Conservation (phyloP, 495 filamentous ascomycete genomes). For the Penicillium cinerascens region DNA sequence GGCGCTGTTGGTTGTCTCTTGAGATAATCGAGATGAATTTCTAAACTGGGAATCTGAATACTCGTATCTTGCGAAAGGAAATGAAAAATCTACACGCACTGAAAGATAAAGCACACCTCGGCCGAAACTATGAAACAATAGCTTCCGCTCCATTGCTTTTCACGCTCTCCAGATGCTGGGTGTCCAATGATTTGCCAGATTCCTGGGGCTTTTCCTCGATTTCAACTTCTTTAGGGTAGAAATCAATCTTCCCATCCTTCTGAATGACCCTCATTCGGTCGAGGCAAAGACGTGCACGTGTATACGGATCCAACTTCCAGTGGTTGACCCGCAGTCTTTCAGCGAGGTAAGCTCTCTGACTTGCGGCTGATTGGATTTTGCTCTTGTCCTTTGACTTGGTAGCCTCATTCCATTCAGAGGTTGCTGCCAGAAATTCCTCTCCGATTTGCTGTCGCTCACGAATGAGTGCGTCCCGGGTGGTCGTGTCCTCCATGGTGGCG, state of each 20-base stretch:
- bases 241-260: conserved; percentile 59
- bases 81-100: not conserved
- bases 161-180: conserved; percentile 30
- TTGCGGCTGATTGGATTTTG: conserved; percentile 40
- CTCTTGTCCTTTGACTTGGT: conserved; percentile 34
- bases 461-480: conserved; percentile 52
- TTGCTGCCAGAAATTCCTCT: conserved; percentile 63
- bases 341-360: conserved; percentile 56
- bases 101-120: not conserved
- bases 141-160: conserved; percentile 1
- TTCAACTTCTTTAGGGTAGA: conserved; percentile 47
- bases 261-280: conserved; percentile 67
- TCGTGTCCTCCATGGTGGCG: conserved; percentile 57
- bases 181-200: conserved; percentile 21
- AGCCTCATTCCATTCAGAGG: conserved; percentile 62
- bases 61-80: not conserved
- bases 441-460: conserved; percentile 57
- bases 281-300: conserved; percentile 66
- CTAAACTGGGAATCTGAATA: too few species aligned
- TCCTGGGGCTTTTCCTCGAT: conserved; percentile 8
- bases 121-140: conserved; percentile 9
- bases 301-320: conserved; percentile 75
- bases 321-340: conserved; percentile 68
- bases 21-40: too few species aligned
- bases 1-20: too few species aligned